A percentile compares a stretch with the other conserved stretches of the same genome.
These are phyloP conservation scores for Corrigiola litoralis DNA, from an alignment of 179 eudicot genomes.

Conservation along the genomic window DNA sequence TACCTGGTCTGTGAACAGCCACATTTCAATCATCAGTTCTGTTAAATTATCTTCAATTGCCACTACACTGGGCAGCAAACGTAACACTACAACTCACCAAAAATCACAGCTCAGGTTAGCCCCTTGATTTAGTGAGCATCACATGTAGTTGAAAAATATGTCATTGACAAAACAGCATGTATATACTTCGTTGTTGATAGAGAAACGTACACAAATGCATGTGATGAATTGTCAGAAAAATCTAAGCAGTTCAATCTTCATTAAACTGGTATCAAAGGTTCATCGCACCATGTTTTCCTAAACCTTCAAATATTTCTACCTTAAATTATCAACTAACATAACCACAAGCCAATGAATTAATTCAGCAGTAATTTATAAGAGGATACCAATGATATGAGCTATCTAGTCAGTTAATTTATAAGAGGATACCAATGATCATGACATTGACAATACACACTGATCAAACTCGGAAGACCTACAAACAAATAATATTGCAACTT, in stretches of 20 bases:
- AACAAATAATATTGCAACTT: not conserved
- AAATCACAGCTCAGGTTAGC: too few species aligned
- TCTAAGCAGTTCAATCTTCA: too few species aligned
- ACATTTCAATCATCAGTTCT: too few species aligned
- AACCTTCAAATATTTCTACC: constrained; percentile 10
- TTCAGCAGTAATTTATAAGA: not conserved
- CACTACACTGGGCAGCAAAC: too few species aligned
- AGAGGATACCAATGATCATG: not conserved
- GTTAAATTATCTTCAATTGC: too few species aligned
- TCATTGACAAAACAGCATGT: not conserved
- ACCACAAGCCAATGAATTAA: constrained; percentile 19
- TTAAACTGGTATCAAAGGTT: too few species aligned
- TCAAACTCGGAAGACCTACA: constrained; percentile 4
- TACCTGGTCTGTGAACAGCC: too few species aligned
- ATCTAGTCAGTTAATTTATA: constrained; percentile 14
- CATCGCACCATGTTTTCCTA: too few species aligned
- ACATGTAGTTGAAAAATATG: not conserved
- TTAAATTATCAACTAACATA: constrained; percentile 5
- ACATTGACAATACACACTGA: constrained; percentile 19
- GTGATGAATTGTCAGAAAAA: too few species aligned
- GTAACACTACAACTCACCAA: too few species aligned
- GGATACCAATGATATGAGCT: constrained; percentile 13
- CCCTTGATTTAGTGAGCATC: not conserved
- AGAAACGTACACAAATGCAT: too few species aligned
- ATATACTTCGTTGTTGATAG: too few species aligned